phyloP scores from a whole-genome alignment of 164 flowering plant species.

The Chimonanthus praecox region DNA sequence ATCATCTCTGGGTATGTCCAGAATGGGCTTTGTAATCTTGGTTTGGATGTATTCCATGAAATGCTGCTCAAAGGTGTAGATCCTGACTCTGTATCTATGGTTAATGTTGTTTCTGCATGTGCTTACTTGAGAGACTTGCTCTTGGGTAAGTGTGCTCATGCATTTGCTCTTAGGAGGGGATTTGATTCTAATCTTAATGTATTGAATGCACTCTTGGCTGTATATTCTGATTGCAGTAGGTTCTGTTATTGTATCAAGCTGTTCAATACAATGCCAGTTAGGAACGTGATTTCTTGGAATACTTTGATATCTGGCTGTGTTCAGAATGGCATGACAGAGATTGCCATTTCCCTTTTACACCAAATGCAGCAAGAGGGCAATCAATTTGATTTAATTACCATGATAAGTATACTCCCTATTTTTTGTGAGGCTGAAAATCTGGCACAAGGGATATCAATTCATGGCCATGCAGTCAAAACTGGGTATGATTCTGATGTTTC shows the following conservation, averaged over 20 bases:
- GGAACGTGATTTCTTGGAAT: conserved; percentile 50
- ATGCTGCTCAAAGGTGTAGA: conserved; percentile 29
- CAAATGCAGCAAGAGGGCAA: conserved; percentile 42
- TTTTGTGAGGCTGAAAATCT: conserved; percentile 20
- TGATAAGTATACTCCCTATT: conserved; percentile 42
- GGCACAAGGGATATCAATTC: conserved; percentile 37
- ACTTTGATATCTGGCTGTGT: conserved; percentile 45
- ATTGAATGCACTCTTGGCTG: conserved; percentile 41
- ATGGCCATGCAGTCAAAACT: conserved; percentile 36
- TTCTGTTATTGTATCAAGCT: conserved; percentile 26
- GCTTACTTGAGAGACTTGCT: conserved; percentile 42
- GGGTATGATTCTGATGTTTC: conserved; percentile 31
- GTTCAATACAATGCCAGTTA: conserved; percentile 30
- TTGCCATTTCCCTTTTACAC: conserved; percentile 18
- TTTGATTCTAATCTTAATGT: conserved; percentile 25
- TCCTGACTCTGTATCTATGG: conserved; percentile 34
- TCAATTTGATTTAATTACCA: conserved; percentile 39
- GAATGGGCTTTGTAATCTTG: conserved; percentile 27
- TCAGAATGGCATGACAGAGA: conserved; percentile 22
- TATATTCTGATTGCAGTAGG: conserved; percentile 36
- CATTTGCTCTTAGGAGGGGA: conserved; percentile 37
- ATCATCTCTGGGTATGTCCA: conserved; percentile 30
- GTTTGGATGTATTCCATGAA: conserved; percentile 11
- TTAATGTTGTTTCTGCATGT: conserved; percentile 37
- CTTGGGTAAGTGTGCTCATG: conserved; percentile 49